These are phyloP conservation scores for Trypanosoma platydactyli DNA, from an alignment of 208 protist genomes.

Conservation along the genomic window DNA sequence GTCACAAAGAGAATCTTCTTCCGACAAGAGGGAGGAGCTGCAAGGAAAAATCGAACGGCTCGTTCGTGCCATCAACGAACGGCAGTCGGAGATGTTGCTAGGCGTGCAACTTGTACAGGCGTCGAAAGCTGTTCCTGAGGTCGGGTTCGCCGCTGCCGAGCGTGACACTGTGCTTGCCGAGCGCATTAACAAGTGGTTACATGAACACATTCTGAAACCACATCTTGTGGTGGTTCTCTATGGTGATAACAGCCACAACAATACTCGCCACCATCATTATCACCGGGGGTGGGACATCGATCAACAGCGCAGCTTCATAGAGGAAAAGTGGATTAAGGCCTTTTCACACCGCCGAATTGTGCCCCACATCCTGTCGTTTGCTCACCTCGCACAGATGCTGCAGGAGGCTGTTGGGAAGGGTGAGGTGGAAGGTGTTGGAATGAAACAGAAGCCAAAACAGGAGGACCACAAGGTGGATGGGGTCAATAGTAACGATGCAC, in stretches of 20 bases:
- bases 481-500: background rate
- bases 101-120: constrained; percentile 67
- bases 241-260: constrained; percentile 32
- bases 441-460: background rate
- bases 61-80: constrained; percentile 52
- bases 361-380: constrained; percentile 47
- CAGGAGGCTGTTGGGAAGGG: constrained; percentile 19
- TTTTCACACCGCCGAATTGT: constrained; percentile 67
- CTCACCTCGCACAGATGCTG: constrained; percentile 34
- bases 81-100: constrained; percentile 45
- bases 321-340: constrained; percentile 56
- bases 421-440: constrained; percentile 12
- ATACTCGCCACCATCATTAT: background rate
- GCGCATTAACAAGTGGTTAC: constrained; percentile 53
- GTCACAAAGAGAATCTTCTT: too few species aligned
- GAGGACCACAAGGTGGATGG: background rate
- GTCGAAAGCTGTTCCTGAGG: constrained; percentile 57
- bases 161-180: constrained; percentile 43
- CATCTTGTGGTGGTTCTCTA: constrained; percentile 63
- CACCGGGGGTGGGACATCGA: constrained; percentile 2
- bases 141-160: constrained; percentile 61
- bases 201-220: constrained; percentile 37
- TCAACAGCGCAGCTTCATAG: constrained; percentile 38
- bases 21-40: constrained; percentile 27
- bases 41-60: constrained; percentile 41